phyloP scores from a whole-genome alignment of 768 basidiomycete species.

The Serendipita indica region DNA sequence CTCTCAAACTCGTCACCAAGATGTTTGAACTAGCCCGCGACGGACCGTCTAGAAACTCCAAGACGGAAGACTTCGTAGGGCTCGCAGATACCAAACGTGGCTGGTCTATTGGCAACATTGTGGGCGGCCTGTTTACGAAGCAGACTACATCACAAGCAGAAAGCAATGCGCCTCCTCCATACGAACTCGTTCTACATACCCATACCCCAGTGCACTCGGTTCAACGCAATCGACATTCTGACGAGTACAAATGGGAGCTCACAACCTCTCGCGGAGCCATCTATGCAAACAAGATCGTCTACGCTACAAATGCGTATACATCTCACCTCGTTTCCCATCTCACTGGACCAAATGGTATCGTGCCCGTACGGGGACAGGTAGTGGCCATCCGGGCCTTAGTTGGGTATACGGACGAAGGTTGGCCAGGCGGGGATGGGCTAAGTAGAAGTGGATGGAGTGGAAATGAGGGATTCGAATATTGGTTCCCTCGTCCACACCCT shows the following conservation, averaged over 20 bases:
- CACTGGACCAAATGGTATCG: slow-evolving; percentile 34
- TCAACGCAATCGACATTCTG: slow-evolving; percentile 4
- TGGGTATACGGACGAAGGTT: slow-evolving; percentile 19
- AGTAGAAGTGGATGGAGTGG: slow-evolving; percentile 30
- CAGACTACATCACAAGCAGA: not conserved
- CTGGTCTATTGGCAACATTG: not conserved
- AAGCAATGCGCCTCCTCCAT: not conserved
- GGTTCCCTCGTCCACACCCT: slow-evolving; percentile 54
- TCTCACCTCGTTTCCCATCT: slow-evolving; percentile 63
- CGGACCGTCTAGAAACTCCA: not conserved
- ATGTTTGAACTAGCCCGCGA: slow-evolving; percentile 34
- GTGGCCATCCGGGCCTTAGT: slow-evolving; percentile 32
- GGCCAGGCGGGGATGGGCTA: slow-evolving; percentile 18
- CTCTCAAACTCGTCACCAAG: slow-evolving; percentile 62
- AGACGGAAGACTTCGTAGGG: not conserved
- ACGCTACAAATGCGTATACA: slow-evolving; percentile 78
- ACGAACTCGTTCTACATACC: slow-evolving; percentile 45
- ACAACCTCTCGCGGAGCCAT: slow-evolving; percentile 54
- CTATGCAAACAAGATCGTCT: slow-evolving; percentile 48
- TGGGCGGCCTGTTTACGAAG: not conserved
- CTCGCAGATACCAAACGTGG: not conserved
- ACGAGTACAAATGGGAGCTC: slow-evolving; percentile 32
- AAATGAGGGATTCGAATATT: slow-evolving; percentile 49
- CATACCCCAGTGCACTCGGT: slow-evolving; percentile 45
- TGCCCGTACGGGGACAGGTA: slow-evolving; percentile 63